Conservation (phyloP, 129 eudicot genomes). For the Artemisia annua region DNA sequence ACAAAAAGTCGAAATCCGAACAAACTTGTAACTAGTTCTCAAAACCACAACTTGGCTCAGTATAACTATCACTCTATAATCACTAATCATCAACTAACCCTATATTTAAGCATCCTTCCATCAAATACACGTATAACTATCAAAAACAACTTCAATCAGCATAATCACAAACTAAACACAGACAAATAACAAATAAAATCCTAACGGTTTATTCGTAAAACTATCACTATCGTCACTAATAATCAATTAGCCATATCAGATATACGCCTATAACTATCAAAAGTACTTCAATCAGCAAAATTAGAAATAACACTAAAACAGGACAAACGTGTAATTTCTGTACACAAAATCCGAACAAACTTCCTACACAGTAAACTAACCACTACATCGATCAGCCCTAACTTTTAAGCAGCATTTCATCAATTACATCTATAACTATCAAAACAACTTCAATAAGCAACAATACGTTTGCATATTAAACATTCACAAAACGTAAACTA, state of each 20-base stretch:
- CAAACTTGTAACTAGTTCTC: too few species aligned
- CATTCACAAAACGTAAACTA: too few species aligned
- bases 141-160: background rate
- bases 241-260: background rate
- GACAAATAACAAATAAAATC: too few species aligned
- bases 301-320: background rate
- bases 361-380: too few species aligned
- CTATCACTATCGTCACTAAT: background rate
- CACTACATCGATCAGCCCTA: too few species aligned
- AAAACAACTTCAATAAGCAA: too few species aligned
- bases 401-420: too few species aligned
- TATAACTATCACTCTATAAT: background rate
- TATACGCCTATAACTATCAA: background rate
- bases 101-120: background rate
- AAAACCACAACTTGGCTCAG: too few species aligned
- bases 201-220: background rate
- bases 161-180: background rate
- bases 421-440: too few species aligned
- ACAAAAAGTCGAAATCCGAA: background rate
- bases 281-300: background rate
- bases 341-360: too few species aligned
- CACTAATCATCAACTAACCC: background rate
- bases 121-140: slow-evolving; percentile 8
- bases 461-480: too few species aligned
- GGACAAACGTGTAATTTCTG: too few species aligned